Percentiles rank a stretch among this genome's conserved stretches.
Conservation (phyloP, 768 basidiomycete species). For the Favolaschia claudopus region DNA sequence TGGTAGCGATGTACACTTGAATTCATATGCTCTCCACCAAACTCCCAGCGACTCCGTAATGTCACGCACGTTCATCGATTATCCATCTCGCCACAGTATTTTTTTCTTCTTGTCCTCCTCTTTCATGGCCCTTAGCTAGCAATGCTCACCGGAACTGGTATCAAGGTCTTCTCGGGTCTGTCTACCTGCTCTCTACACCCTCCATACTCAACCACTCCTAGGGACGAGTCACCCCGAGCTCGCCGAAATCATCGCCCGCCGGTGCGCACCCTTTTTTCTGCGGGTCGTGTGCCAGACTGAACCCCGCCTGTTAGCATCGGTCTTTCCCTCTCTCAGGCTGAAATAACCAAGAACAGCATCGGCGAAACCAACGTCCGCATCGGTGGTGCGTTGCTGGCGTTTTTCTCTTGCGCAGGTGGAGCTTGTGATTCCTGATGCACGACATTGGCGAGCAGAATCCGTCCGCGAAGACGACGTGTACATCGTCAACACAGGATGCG, state of each 20-base stretch:
- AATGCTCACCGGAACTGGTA: constrained; percentile 65
- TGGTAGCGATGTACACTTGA: too few species aligned
- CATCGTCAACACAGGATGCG: constrained; percentile 93
- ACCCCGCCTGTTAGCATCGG: constrained; percentile 71
- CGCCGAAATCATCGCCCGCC: constrained; percentile 90
- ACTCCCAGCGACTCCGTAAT: too few species aligned
- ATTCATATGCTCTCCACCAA: too few species aligned
- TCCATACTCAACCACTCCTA: constrained; percentile 37
- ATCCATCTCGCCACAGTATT: too few species aligned
- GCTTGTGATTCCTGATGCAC: background rate
- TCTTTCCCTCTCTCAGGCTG: constrained; percentile 83
- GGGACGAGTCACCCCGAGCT: constrained; percentile 96
- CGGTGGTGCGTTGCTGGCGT: constrained; percentile 29
- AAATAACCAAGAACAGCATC: constrained; percentile 86
- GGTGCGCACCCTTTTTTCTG: constrained; percentile 56
- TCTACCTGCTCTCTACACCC: constrained; percentile 2
- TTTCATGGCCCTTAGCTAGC: constrained; percentile 12
- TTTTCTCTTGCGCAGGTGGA: background rate
- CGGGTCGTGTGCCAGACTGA: constrained; percentile 30
- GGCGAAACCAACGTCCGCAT: constrained; percentile 93
- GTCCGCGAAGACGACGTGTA: constrained; percentile 99
- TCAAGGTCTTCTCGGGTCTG: constrained; percentile 62
- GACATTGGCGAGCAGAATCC: constrained; percentile 61
- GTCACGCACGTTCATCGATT: constrained; percentile 13
- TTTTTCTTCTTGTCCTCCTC: background rate